Conservation (phyloP, 805 yeast genomes). For the Kregervanrija pseudodelftensis region DNA sequence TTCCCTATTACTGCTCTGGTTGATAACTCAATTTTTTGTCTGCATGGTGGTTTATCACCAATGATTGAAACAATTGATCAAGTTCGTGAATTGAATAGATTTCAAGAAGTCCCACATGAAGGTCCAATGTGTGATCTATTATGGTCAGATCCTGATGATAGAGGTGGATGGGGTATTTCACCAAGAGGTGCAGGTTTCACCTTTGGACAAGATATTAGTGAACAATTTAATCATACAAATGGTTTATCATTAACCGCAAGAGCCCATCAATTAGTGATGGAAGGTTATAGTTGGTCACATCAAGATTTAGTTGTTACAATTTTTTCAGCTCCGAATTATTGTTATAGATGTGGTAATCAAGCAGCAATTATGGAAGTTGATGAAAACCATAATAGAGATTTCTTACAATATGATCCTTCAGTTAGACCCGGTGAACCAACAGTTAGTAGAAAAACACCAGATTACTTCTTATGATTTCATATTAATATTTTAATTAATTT, state of each 20-base stretch:
- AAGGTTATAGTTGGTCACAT: conserved; percentile 92
- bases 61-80: conserved; percentile 91
- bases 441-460: conserved; percentile 94
- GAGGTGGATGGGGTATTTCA: conserved; percentile 97
- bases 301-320: conserved; percentile 92
- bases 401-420: conserved; percentile 92
- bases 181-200: conserved; percentile 99
- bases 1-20: conserved; percentile 91
- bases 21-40: conserved; percentile 82
- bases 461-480: conserved; percentile 69
- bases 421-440: conserved; percentile 98
- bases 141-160: conserved; percentile 97
- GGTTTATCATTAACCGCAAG: conserved; percentile 80
- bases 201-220: conserved; percentile 92
- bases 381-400: conserved; percentile 85
- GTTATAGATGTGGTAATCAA: conserved; percentile 96
- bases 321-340: conserved; percentile 92
- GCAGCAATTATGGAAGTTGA: conserved; percentile 98
- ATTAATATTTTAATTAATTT: background rate
- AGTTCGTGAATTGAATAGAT: conserved; percentile 82
- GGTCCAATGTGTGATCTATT: conserved; percentile 96
- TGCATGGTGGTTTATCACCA: conserved; percentile 94
- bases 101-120: conserved; percentile 95
- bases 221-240: conserved; percentile 88
- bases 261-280: conserved; percentile 98